Evolutionary conservation across 2,329 filamentous ascomycete genomes (phyloP).

Genomic region (Dactylonectria macrodidyma): DNA sequence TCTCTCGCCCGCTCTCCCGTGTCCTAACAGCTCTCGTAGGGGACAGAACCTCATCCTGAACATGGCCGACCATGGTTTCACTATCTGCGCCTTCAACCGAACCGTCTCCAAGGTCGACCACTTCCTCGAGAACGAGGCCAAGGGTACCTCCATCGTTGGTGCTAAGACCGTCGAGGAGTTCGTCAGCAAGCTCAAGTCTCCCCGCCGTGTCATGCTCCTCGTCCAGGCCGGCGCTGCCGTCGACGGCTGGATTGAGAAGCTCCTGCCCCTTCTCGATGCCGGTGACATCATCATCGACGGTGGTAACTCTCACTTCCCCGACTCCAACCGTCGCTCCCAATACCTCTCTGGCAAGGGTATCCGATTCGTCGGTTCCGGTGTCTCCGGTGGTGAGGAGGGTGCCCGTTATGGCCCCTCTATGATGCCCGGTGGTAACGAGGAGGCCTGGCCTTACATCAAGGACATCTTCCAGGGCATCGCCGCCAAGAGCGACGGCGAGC

Average conservation of each 20-base stretch:
- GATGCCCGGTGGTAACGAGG: conserved; percentile 99
- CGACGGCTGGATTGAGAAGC: conserved; percentile 98
- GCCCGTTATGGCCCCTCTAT: conserved; percentile 96
- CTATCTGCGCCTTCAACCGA: conserved; percentile 98
- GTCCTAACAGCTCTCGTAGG: conserved; percentile 56
- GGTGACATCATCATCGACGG: conserved; percentile 99
- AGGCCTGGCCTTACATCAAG: conserved; percentile 98
- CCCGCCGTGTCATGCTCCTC: conserved; percentile 97
- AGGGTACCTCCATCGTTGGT: conserved; percentile 96
- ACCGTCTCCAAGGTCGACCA: conserved; percentile 98
- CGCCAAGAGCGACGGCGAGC: conserved; percentile 96
- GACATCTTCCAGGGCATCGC: conserved; percentile 98
- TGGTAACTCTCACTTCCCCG: conserved; percentile 98
- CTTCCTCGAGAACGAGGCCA: conserved; percentile 92
- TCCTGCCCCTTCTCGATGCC: conserved; percentile 85
- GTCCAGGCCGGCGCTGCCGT: conserved; percentile 99
- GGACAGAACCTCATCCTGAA: conserved; percentile 92
- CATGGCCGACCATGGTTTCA: conserved; percentile 93
- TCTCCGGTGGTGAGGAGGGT: conserved; percentile 99
- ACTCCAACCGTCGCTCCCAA: conserved; percentile 96
- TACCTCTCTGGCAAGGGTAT: conserved; percentile 91
- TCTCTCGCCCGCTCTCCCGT: conserved; percentile 33
- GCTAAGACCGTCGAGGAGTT: conserved; percentile 96
- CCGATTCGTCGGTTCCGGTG: conserved; percentile 95
- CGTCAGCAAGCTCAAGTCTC: conserved; percentile 95